Base-by-base conservation (phyloP, 2,329 filamentous ascomycete species). In the Lojkania enalia region DNA sequence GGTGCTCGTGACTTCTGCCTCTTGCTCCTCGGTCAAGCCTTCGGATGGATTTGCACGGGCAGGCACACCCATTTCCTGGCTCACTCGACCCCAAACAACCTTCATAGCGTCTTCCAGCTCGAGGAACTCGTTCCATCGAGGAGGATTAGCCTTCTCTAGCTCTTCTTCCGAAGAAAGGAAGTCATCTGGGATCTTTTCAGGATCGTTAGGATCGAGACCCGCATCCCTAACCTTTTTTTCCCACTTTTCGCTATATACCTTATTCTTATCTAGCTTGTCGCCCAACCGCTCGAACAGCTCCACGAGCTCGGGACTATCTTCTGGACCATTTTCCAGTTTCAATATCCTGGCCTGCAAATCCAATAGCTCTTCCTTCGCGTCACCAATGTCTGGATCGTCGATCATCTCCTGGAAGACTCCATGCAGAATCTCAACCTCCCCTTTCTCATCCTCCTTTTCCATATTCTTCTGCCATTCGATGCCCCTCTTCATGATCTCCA, bases 331-430 rank as follows among this genome's bases (percentile, higher is more conserved):
- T 9, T 36, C 33, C 11, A 53, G 39, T 15, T 62, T 53, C 1
- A 57, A 51, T 20, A 67, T 42, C 27, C 48, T 57, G 11, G 52
- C 55, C 36, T 61, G 55, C 16, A 64, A 51, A 12, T 58, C 54
- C 23, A 48, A 49, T 6, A 69, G 38, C 13, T 63, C 60, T 4
- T 46, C 46, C 27, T 42, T 54, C 3, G 52, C 56, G 15, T 59
- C 49, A 9, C 41, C 55, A 2, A 64, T 45, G 2, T 61, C 58
- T 4, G 66, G 63, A 21, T 69, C 63, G 5, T 66, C 44, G 20
- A 66, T 49, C 21, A 67, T 32, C 15, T 61, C 49, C 20, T 61
- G 55, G 4, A 67, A 23, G 3, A 46, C 45, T 15, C 61, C 50
- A 20, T 61, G 51, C 12, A 57, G 54, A n/a, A 59, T 18, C n/a